These are phyloP conservation scores for Corchorus capsularis DNA, from an alignment of 345 rosid genomes.

Conservation along the genomic window DNA sequence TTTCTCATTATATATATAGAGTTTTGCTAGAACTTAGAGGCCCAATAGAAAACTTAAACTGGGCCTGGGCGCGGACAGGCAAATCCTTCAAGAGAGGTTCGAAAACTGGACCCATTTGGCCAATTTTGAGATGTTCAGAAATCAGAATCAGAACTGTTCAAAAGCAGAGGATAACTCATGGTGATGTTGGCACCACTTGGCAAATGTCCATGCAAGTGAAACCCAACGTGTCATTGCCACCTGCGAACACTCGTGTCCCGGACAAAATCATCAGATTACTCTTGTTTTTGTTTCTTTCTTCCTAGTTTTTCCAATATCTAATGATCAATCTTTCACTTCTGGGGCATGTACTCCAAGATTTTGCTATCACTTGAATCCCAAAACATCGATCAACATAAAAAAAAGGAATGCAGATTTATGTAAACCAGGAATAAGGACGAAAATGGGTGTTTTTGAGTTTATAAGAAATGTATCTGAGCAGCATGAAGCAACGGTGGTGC, in stretches of 20 bases:
- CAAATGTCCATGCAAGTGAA: not conserved
- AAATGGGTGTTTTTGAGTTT: constrained; percentile 9
- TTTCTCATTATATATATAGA: too few relatives aligned
- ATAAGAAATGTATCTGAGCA: constrained; percentile 26
- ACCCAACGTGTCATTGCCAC: constrained; percentile 18
- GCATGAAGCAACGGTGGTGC: constrained; percentile 59
- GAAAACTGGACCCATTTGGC: not conserved
- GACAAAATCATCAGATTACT: not conserved
- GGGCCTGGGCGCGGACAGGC: not conserved
- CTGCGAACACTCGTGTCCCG: not conserved
- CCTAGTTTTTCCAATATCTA: not conserved
- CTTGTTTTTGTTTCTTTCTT: not conserved
- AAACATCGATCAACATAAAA: not conserved
- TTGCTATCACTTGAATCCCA: not conserved
- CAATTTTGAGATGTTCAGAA: not conserved
- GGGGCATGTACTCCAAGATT: not conserved
- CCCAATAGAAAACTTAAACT: not conserved
- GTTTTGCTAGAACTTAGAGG: not conserved
- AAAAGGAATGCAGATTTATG: not conserved
- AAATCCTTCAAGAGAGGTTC: not conserved
- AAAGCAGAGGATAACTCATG: not conserved
- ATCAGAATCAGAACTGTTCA: not conserved
- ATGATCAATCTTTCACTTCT: not conserved
- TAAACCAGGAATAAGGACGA: not conserved
- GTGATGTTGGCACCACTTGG: constrained; percentile 7